These are phyloP conservation scores for Fusarium heterosporum DNA, from an alignment of 2,329 filamentous ascomycete species.

Conservation along the genomic window DNA sequence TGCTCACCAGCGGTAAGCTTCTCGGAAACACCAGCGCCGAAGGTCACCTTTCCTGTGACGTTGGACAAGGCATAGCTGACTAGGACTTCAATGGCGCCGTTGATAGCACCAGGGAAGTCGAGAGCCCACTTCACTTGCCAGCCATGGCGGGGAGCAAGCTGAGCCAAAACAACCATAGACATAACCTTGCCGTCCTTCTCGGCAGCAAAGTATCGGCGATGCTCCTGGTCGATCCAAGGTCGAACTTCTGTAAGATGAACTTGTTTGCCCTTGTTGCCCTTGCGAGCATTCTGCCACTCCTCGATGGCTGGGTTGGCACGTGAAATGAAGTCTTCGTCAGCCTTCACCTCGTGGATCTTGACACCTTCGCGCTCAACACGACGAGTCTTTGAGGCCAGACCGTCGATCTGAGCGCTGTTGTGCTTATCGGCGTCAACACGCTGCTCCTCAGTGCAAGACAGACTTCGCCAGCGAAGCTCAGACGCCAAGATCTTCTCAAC, in stretches of 20 bases:
- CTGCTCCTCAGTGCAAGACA: slow-evolving; percentile 90
- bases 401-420: slow-evolving; percentile 56
- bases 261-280: slow-evolving; percentile 78
- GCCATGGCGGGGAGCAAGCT: slow-evolving; percentile 82
- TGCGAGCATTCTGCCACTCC: slow-evolving; percentile 83
- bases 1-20: slow-evolving; percentile 84
- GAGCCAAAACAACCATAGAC: slow-evolving; percentile 84
- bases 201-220: slow-evolving; percentile 88
- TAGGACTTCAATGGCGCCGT: slow-evolving; percentile 86
- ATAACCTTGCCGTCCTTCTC: slow-evolving; percentile 78
- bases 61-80: slow-evolving; percentile 75
- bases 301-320: slow-evolving; percentile 79
- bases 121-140: slow-evolving; percentile 98
- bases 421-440: slow-evolving; percentile 82
- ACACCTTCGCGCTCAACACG: slow-evolving; percentile 86
- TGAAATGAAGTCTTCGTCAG: slow-evolving; percentile 75
- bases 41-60: slow-evolving; percentile 75
- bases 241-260: slow-evolving; percentile 91
- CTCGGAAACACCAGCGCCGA: slow-evolving; percentile 83
- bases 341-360: slow-evolving; percentile 78
- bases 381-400: slow-evolving; percentile 78
- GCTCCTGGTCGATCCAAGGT: slow-evolving; percentile 85
- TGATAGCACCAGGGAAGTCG: slow-evolving; percentile 89
- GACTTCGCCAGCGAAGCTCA: slow-evolving; percentile 86
- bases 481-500: slow-evolving; percentile 83